Percentiles rank a stretch among this genome's conserved stretches.
Conservation (phyloP, 345 rosid species). For the Eucalyptus brandiana region DNA sequence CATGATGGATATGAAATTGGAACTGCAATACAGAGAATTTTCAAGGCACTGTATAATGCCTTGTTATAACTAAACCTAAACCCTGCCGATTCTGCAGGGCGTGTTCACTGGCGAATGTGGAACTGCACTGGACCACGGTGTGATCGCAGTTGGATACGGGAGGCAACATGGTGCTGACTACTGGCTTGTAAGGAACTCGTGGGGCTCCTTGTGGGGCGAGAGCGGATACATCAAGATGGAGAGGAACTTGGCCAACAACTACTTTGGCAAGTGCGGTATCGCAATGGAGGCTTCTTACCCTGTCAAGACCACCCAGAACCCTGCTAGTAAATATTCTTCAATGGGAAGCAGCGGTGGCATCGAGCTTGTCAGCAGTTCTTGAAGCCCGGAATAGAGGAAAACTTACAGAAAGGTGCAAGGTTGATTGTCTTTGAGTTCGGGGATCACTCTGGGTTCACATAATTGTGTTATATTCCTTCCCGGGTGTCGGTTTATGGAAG, state of each 20-base stretch:
- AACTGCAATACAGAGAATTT: background rate
- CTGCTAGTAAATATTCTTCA: background rate
- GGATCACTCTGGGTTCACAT: background rate
- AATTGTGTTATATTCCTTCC: background rate
- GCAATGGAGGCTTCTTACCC: slow-evolving; percentile 17
- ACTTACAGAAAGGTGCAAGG: background rate
- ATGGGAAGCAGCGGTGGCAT: background rate
- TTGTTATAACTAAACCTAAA: background rate
- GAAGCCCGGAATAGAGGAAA: background rate
- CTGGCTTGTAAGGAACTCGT: slow-evolving; percentile 38
- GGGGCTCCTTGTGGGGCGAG: slow-evolving; percentile 40
- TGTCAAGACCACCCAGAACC: slow-evolving; percentile 2
- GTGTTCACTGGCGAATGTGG: slow-evolving; percentile 25
- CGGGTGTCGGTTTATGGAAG: background rate
- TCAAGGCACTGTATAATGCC: background rate
- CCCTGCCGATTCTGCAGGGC: background rate
- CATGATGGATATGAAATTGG: background rate
- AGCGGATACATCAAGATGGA: slow-evolving; percentile 31
- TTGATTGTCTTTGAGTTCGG: background rate
- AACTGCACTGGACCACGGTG: slow-evolving; percentile 31
- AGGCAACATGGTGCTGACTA: slow-evolving; percentile 13
- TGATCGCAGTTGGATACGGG: slow-evolving; percentile 29
- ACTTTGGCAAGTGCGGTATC: slow-evolving; percentile 6
- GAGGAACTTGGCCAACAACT: slow-evolving; percentile 2
- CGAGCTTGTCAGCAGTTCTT: slow-evolving; percentile 28